Conservation (phyloP, 371 early-diverging fungal genomes). For the Mucor velutinosus region DNA sequence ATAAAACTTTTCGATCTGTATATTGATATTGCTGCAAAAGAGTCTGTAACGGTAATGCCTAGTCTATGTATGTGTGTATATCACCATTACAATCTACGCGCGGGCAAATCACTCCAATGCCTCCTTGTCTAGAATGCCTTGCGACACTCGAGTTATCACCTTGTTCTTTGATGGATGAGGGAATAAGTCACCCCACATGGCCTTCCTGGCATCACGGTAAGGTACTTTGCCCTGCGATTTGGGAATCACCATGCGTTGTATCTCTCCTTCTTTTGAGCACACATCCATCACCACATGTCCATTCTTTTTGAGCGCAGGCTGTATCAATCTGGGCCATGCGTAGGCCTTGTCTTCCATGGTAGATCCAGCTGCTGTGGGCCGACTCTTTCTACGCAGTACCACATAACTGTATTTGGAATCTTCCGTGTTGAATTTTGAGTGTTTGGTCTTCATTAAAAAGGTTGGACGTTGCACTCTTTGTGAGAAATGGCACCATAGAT, state of each 20-base stretch:
- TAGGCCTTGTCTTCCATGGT: constrained; percentile 53
- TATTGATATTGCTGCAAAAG: background rate
- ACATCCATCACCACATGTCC: constrained; percentile 78
- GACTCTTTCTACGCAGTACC: constrained; percentile 67
- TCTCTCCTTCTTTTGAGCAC: constrained; percentile 59
- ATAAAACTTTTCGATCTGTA: too few relatives aligned
- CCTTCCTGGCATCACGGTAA: constrained; percentile 79
- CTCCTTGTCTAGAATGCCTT: constrained; percentile 5
- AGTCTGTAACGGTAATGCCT: background rate
- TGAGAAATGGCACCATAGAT: constrained; percentile 84
- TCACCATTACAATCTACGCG: too few relatives aligned
- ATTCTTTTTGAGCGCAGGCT: constrained; percentile 76
- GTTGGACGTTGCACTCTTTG: constrained; percentile 77
- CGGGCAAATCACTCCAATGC: background rate
- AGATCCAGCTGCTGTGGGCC: constrained; percentile 40
- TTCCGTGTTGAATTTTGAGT: constrained; percentile 68
- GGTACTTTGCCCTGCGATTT: constrained; percentile 76
- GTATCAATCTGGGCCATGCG: constrained; percentile 73
- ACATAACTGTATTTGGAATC: constrained; percentile 83
- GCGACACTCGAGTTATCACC: constrained; percentile 31
- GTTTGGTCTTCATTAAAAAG: constrained; percentile 78
- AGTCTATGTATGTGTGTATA: background rate
- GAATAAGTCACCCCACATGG: constrained; percentile 82
- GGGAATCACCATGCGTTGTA: constrained; percentile 75
- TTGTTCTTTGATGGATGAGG: constrained; percentile 75